A percentile compares a stretch with the other conserved stretches of the same genome.
Evolutionary conservation across 1,284 basidiomycete genomes (phyloP).

Genomic region (Phellinidium pouzarii): DNA sequence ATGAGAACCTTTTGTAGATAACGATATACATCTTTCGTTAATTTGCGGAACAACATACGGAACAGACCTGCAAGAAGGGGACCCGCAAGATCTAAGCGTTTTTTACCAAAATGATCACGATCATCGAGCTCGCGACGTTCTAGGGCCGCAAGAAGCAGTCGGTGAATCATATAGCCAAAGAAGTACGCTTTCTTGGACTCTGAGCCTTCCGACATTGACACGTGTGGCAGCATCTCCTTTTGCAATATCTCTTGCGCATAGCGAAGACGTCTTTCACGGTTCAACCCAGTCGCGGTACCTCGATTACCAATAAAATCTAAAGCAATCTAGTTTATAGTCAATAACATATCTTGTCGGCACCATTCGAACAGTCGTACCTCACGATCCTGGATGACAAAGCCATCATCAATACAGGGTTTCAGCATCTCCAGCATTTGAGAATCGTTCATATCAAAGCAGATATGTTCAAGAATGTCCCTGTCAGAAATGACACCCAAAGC

Average conservation of each 20-base stretch:
- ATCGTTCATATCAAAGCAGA: constrained; percentile 97
- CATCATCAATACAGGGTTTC: constrained; percentile 98
- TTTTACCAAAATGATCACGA: constrained; percentile 99
- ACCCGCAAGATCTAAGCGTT: constrained; percentile 93
- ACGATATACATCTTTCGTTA: constrained; percentile 96
- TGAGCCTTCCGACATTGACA: constrained; percentile 93
- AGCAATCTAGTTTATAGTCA: constrained; percentile 43
- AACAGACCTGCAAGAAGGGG: constrained; percentile 93
- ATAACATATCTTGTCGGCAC: constrained; percentile 15
- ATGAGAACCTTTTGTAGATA: constrained; percentile 85
- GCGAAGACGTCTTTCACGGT: constrained; percentile 85
- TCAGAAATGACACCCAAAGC: constrained; percentile 97
- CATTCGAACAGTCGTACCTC: constrained; percentile 46
- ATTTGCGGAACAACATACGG: constrained; percentile 95
- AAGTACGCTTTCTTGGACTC: constrained; percentile 99
- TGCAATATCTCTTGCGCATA: constrained; percentile 98
- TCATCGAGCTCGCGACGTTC: constrained; percentile 96
- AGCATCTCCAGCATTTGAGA: constrained; percentile 96
- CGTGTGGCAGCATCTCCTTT: constrained; percentile 98
- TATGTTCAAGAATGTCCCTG: constrained; percentile 95
- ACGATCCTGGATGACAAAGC: constrained; percentile 96
- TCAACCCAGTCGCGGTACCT: constrained; percentile 92
- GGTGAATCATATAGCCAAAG: constrained; percentile 99
- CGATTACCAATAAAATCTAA: constrained; percentile 98
- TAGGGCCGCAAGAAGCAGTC: constrained; percentile 86